These are phyloP conservation scores for Raffaelea albimanens DNA, from an alignment of 2,329 filamentous ascomycete species.

Conservation along the genomic window DNA sequence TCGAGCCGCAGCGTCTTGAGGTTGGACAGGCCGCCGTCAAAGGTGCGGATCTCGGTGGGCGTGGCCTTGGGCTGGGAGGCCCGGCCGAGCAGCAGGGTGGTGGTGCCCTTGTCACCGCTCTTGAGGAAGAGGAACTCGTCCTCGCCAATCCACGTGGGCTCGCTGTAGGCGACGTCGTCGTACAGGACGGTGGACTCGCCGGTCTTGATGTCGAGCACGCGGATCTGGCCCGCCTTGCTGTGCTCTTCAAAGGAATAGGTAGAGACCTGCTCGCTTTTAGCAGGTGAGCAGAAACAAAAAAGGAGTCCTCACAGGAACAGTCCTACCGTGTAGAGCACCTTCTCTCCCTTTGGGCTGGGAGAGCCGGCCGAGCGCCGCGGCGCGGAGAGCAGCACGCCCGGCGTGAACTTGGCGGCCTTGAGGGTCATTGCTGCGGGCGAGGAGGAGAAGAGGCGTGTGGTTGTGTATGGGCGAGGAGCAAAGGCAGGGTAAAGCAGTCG, in stretches of 20 bases:
- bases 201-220: constrained; percentile 58
- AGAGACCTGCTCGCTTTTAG: constrained; percentile 37
- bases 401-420: constrained; percentile 61
- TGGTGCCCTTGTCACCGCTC: constrained; percentile 35
- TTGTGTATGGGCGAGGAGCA: too few relatives aligned
- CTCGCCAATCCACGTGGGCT: constrained; percentile 69
- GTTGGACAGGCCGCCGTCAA: constrained; percentile 47
- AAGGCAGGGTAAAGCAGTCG: too few relatives aligned
- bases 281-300: neutral
- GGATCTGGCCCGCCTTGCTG: constrained; percentile 55
- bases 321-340: constrained; percentile 54
- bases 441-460: too few relatives aligned
- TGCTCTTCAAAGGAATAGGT: constrained; percentile 75
- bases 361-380: constrained; percentile 61
- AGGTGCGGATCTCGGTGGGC: constrained; percentile 36
- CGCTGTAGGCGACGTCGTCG: constrained; percentile 53
- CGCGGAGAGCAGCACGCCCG: constrained; percentile 66
- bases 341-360: constrained; percentile 58
- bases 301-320: too few relatives aligned
- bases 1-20: constrained; percentile 46
- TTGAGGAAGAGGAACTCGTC: constrained; percentile 50
- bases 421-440: constrained; percentile 52
- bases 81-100: constrained; percentile 33
- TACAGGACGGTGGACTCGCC: constrained; percentile 58
- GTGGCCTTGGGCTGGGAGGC: constrained; percentile 24